Evolutionary conservation across 257 asterid genomes (phyloP), one percentile per base, ranked within the genome.

Genomic region (Solanum lycopersicoides): DNA sequence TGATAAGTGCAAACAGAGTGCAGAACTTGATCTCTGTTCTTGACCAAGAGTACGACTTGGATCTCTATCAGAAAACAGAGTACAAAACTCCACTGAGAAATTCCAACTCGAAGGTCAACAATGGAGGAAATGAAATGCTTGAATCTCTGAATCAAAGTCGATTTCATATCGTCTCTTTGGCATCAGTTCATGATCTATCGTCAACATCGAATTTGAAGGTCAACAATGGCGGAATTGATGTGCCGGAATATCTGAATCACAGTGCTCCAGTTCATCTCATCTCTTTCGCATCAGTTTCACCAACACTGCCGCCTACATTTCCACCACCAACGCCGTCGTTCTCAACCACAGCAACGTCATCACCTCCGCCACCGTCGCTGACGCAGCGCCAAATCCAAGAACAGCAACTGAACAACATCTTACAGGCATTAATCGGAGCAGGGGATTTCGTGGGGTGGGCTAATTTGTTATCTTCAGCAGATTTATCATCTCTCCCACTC

Each of bases 381-480:
- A 11, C 82, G 3, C 88, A 34, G 35, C 47, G 68, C 47, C 91
- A 89, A 23, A 45, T 73, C 42, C 88, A 88, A 86, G 83, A 87
- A 63, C 89, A 88, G n/a, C 96, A 92, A 68, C 87, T 93, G 39
- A 87, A 66, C 82, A 91, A 91, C 91, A 90, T 95, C 73, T 74
- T 94, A 74, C 92, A 93, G 89, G 95, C 96, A 0, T 88, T 95
- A 45, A 87, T 93, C 0, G 94, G 95, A 35, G 92, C 92, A 12
- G 95, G 94, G 25, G 93, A 91, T 87, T 94, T 92, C 86, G 91
- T 93, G 20, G 94, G 92, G 2, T 95, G 97, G 97, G 93, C 91
- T 5, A 91, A 91, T 87, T 68, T 93, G 20, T 90, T 95, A 12
- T 89, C 96, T 72, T 69, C 92, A 53, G 45, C 95, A 86, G 90